A percentile compares a stretch with the other conserved stretches of the same genome.
These are phyloP conservation scores for Goniomonas avonlea DNA, from an alignment of 78 protist genomes.

Conservation along the genomic window DNA sequence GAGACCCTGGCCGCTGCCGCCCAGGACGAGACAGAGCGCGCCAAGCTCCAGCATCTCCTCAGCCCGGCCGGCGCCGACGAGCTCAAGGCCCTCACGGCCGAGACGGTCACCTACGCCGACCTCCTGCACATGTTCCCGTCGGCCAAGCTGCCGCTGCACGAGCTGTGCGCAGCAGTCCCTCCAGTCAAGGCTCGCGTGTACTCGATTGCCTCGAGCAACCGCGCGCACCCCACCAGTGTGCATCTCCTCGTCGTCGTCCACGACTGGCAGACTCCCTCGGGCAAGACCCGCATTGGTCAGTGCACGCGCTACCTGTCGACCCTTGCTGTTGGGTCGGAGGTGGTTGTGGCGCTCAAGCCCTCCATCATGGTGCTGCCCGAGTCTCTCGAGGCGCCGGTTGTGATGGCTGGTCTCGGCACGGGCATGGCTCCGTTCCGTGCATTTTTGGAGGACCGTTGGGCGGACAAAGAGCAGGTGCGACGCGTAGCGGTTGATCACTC, in stretches of 20 bases:
- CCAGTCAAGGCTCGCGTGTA: slow-evolving; percentile 54
- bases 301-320: slow-evolving; percentile 44
- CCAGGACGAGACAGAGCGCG: not conserved
- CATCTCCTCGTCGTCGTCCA: slow-evolving; percentile 47
- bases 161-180: slow-evolving; percentile 32
- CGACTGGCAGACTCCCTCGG: slow-evolving; percentile 39
- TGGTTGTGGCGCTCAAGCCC: too few species aligned
- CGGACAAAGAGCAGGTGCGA: too few species aligned
- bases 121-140: slow-evolving; percentile 33
- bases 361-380: too few species aligned
- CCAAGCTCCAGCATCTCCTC: not conserved
- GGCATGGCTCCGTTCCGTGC: slow-evolving; percentile 70
- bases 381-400: too few species aligned
- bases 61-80: slow-evolving; percentile 35
- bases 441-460: slow-evolving; percentile 40
- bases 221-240: slow-evolving; percentile 28
- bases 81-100: slow-evolving; percentile 11
- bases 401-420: slow-evolving; percentile 60
- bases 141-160: slow-evolving; percentile 35
- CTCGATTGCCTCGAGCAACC: slow-evolving; percentile 52
- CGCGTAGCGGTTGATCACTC: slow-evolving; percentile 37
- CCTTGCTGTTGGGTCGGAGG: not conserved
- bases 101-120: slow-evolving; percentile 34
- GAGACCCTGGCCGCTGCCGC: slow-evolving; percentile 20
- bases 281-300: slow-evolving; percentile 37